A percentile compares a stretch with the other conserved stretches of the same genome.
Conservation (phyloP, 805 yeast genomes). For the Candida germanica region DNA sequence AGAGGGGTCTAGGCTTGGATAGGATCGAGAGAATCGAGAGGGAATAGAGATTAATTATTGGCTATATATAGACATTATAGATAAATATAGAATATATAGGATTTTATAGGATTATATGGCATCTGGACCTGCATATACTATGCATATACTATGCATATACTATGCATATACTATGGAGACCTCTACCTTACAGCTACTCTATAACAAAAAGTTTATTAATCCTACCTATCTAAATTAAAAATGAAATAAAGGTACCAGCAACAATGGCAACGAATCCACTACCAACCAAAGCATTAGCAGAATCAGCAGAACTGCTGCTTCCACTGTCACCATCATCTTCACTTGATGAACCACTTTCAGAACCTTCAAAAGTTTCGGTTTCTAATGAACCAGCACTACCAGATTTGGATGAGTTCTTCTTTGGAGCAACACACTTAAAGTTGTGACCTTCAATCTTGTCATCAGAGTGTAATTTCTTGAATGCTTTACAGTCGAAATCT, state of each 20-base stretch:
- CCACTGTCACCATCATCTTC: conserved; percentile 18
- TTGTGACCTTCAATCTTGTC: conserved; percentile 43
- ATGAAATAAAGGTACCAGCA: conserved; percentile 26
- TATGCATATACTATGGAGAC: neutral
- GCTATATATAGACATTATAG: no score
- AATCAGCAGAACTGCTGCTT: conserved; percentile 19
- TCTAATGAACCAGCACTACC: conserved; percentile 17
- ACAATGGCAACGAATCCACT: conserved; percentile 19
- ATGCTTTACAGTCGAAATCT: conserved; percentile 35
- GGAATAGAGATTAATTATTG: no score
- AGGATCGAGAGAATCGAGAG: no score
- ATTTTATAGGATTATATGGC: no score
- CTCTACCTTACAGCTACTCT: neutral
- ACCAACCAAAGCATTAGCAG: conserved; percentile 19
- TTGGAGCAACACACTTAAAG: conserved; percentile 39
- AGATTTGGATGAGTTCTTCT: conserved; percentile 17
- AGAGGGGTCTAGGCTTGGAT: no score
- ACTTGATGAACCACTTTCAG: conserved; percentile 14
- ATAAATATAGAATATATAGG: no score
- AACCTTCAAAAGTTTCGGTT: conserved; percentile 19
- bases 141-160: no score
- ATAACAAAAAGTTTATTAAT: conserved; percentile 1
- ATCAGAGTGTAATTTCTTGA: conserved; percentile 29
- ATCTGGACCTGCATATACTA: neutral
- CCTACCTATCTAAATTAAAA: conserved; percentile 20